Evolutionary conservation across 352 stramenopile genomes (phyloP), one percentile per base, ranked within the genome.

Genomic region (Pythium insidiosum): DNA sequence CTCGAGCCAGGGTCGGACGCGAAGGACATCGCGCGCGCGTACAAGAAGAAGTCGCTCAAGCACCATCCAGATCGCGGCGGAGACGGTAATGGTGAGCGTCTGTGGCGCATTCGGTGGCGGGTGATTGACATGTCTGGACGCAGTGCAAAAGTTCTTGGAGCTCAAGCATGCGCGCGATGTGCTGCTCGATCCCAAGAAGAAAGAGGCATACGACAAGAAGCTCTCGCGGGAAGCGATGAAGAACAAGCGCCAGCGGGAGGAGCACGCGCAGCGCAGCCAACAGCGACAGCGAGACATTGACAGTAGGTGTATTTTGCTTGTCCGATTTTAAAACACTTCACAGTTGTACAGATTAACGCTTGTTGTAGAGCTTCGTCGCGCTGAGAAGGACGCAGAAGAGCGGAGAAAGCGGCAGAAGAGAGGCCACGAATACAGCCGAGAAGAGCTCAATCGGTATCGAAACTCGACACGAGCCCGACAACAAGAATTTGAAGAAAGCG

Each of bases 141-240:
- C 46, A 91, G 79, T 86, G 23, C 71, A 84, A 38, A 89, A 88
- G 51, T 92, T 92, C 38, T 51, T 84, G 23, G 77, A 92, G 58
- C 63, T 92, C 38, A 85, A 84, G 19, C 62, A 84, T 57, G 73
- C 79, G 34, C 73, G 76, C 28, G 76, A 92, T 42, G 61, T 81
- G 37, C 54, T 92, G 28, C 53, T 89, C 47, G 76, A 92, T 37
- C 72, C 79, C 4, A 82, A 82, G 45, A 69, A 86, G 53, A 92
- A 92, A 41, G 69, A 80, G 31, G 50, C 63, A n/a, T 92, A 92
- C 55, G 79, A 92, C 50, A 82, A 84, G 53, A 80, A 82, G 47
- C 50, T 89, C 4, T 85, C 68, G 4, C 55, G 67, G 21, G 70
- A 87, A 36, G 41, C 83, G 12, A 47, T 84, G 63, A 62, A 63